Conservation (phyloP, 1,284 basidiomycete genomes). For the Lentinula novae-zelandiae region DNA sequence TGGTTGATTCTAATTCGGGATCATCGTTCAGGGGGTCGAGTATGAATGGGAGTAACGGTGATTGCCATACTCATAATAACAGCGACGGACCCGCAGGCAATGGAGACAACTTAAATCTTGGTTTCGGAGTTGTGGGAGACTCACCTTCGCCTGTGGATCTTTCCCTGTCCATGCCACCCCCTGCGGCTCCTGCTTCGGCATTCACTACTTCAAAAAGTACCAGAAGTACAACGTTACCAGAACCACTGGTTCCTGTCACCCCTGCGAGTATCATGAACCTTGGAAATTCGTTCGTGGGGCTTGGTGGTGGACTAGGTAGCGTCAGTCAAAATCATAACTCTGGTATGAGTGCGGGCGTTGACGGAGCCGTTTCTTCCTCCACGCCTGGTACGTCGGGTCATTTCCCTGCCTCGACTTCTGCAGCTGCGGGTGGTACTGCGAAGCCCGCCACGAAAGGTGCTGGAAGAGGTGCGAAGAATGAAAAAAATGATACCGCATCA, state of each 20-base stretch:
- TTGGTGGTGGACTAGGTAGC: slow-evolving; percentile 21
- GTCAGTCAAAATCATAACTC: slow-evolving; percentile 36
- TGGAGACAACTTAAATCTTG: slow-evolving; percentile 29
- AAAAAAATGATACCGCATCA: slow-evolving; percentile 17
- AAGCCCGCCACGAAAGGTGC: background rate
- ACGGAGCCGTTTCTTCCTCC: slow-evolving; percentile 20
- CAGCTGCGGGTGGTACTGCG: background rate
- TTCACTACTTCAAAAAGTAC: slow-evolving; percentile 10
- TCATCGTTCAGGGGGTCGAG: background rate
- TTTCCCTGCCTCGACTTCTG: background rate
- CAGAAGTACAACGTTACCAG: background rate
- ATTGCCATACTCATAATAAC: background rate
- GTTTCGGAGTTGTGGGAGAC: slow-evolving; percentile 40
- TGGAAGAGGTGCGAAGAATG: slow-evolving; percentile 17
- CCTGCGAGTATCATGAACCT: slow-evolving; percentile 88
- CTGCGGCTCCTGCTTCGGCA: slow-evolving; percentile 17
- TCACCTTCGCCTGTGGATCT: slow-evolving; percentile 83
- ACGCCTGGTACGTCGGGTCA: background rate
- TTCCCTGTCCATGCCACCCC: slow-evolving; percentile 75
- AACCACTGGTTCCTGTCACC: slow-evolving; percentile 71
- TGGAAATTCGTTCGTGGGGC: slow-evolving; percentile 29
- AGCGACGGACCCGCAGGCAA: slow-evolving; percentile 14
- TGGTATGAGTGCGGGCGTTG: background rate
- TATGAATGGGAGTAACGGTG: background rate
- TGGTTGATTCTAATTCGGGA: background rate